These are phyloP conservation scores for Coniochaeta sp. DNA, from an alignment of 2,329 filamentous ascomycete species.

Conservation along the genomic window DNA sequence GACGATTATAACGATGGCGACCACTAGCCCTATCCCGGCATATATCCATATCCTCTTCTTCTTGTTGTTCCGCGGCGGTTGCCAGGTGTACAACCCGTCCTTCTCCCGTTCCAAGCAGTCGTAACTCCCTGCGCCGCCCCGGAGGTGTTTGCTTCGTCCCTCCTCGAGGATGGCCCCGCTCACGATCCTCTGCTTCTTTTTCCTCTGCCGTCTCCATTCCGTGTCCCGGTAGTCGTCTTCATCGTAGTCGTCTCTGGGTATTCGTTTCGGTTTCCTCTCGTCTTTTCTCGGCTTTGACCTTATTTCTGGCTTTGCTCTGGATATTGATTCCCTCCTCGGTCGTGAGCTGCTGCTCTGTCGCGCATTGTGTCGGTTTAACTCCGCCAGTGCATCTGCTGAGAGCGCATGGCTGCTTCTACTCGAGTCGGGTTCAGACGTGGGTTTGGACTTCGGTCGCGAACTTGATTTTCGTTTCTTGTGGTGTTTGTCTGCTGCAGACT, in stretches of 20 bases:
- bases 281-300: constrained; percentile 8
- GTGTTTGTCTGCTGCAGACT: constrained; percentile 10
- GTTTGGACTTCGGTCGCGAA: constrained; percentile 8
- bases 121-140: constrained; percentile 35
- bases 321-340: neutral
- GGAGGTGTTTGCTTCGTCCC: constrained; percentile 35
- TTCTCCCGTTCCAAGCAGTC: constrained; percentile 41
- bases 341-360: constrained; percentile 1
- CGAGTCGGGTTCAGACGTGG: constrained; percentile 7
- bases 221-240: constrained; percentile 5
- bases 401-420: constrained; percentile 12
- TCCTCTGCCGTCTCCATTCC: constrained; percentile 6
- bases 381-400: constrained; percentile 19
- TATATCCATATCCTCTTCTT: constrained; percentile 57
- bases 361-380: constrained; percentile 15
- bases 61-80: constrained; percentile 31
- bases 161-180: constrained; percentile 66
- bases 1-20: constrained; percentile 59
- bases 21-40: constrained; percentile 42
- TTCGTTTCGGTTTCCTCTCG: constrained; percentile 7
- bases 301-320: neutral
- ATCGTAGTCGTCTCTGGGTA: constrained; percentile 9
- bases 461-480: constrained; percentile 13
- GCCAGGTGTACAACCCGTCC: neutral
- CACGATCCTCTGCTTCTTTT: constrained; percentile 42